These are phyloP conservation scores for Agrocybe pediades DNA, from an alignment of 768 basidiomycete genomes.

Conservation along the genomic window DNA sequence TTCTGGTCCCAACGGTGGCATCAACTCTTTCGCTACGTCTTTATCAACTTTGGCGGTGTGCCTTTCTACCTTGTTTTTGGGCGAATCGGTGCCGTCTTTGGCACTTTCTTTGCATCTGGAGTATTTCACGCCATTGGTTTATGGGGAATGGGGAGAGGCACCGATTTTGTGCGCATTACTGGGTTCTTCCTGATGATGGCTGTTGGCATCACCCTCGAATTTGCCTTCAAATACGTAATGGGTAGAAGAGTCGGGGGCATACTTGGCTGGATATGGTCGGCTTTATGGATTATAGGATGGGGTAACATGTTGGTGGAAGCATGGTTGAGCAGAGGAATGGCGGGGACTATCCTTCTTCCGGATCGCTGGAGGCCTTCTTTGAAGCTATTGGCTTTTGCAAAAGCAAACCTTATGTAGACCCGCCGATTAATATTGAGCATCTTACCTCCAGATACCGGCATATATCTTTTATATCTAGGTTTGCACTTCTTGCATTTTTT, in stretches of 20 bases:
- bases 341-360: constrained; percentile 40
- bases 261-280: constrained; percentile 32
- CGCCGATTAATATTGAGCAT: too few species aligned
- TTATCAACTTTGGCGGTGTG: constrained; percentile 51
- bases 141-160: constrained; percentile 59
- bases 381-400: constrained; percentile 17
- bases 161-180: constrained; percentile 40
- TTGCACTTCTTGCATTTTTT: too few species aligned
- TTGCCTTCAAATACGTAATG: constrained; percentile 41
- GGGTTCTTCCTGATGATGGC: constrained; percentile 64
- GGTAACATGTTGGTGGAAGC: constrained; percentile 53
- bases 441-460: too few species aligned
- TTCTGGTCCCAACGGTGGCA: constrained; percentile 75
- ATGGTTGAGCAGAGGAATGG: constrained; percentile 44
- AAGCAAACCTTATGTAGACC: not conserved
- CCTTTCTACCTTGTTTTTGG: constrained; percentile 47
- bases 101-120: constrained; percentile 9
- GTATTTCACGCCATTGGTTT: constrained; percentile 59
- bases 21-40: constrained; percentile 61
- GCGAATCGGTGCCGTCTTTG: constrained; percentile 34
- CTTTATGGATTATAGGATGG: constrained; percentile 53
- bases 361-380: constrained; percentile 33
- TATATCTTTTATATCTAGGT: too few species aligned
- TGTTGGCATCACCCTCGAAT: constrained; percentile 52
- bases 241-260: constrained; percentile 5